Evolutionary conservation across 139 green algal species (phyloP), one percentile per base, ranked within the genome.

Genomic region (Closterium sp.): DNA sequence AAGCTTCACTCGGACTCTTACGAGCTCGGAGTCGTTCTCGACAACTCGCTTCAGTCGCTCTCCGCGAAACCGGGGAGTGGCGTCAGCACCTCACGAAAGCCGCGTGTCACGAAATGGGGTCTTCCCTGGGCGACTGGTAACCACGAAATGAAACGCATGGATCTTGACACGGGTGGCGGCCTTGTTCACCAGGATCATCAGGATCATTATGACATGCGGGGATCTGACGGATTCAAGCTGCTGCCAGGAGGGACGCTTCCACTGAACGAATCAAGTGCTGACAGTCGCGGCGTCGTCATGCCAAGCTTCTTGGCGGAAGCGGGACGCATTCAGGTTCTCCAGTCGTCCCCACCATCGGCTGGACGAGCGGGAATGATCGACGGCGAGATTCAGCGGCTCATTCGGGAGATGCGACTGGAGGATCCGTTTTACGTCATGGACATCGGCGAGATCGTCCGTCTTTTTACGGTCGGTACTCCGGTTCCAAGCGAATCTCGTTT

Each of bases 371-470:
- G 43, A 69, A 69, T 69, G 43, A 69, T 69, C 21, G 43, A 69
- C 43, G 43, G 43, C 43, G 43, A 69, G 43, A 69, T 69, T 69
- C 43, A 69, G 43, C 43, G 9, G 43, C 43, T 69, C 43, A 69
- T 69, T 69, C 43, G 43, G 43, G 43, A 69, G 21, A 69, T 25
- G 43, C 43, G 43, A 16, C 23, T 90, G 36, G 96, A 99, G 64
- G 97, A 99, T 92, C 97, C 96, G 19, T 97, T 99, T 88, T 99
- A 98, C 69, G 85, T 98, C 1, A 86, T 98, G 28, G 97, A 99
- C 91, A 95, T 99, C 86, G 97, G 96, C 7, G 95, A 96, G 12
- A 95, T 99, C 23, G 87, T 91, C 33, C 90, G 33, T 4, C 66
- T 91, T 9, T 91, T 88, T 34, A 84, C 87, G 87, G 87, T 69